Evolutionary conservation across 257 asterid species (phyloP).

Genomic region (Solanum pimpinellifolium): DNA sequence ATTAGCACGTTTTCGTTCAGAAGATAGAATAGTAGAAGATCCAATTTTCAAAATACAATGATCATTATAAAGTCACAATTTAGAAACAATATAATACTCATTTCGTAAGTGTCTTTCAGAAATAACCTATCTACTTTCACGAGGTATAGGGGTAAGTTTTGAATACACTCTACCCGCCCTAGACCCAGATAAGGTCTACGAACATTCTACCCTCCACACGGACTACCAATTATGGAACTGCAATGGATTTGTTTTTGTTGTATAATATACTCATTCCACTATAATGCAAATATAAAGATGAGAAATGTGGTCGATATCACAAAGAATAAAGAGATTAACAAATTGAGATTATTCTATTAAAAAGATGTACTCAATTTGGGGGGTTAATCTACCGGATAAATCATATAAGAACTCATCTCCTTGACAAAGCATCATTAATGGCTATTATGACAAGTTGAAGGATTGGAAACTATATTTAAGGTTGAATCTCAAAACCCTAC

Average conservation of each 20-base stretch:
- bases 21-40: neutral
- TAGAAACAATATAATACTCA: neutral
- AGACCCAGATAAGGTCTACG: too few species aligned
- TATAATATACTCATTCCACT: neutral
- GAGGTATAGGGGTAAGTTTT: neutral
- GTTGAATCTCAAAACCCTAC: neutral
- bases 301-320: neutral
- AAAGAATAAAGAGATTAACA: neutral
- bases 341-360: neutral
- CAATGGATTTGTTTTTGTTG: neutral
- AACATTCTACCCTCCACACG: neutral
- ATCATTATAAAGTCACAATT: neutral
- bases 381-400: neutral
- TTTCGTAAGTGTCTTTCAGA: neutral
- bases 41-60: neutral
- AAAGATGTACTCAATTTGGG: neutral
- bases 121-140: neutral
- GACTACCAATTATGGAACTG: neutral
- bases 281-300: neutral
- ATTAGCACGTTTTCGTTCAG: neutral
- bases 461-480: neutral
- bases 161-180: too few species aligned
- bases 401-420: neutral
- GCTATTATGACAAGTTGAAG: neutral
- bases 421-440: neutral